Percentiles rank a stretch among this genome's conserved stretches.
phyloP scores from a whole-genome alignment of 495 filamentous ascomycete genomes.

The Aspergillus baeticus region DNA sequence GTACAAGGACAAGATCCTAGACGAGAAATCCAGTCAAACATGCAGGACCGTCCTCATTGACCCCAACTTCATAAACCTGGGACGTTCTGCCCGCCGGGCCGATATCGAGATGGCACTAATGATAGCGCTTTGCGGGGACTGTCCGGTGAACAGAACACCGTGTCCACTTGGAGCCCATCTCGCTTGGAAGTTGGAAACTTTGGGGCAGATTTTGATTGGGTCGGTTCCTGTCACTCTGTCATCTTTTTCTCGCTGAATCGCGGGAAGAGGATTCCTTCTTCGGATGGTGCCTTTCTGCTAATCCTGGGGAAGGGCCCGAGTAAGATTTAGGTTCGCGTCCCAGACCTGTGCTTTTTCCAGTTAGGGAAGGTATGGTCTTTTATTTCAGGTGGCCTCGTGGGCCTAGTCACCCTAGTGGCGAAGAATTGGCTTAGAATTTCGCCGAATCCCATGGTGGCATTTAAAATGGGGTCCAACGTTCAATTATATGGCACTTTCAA shows the following conservation, averaged over 20 bases:
- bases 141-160: conserved; percentile 12
- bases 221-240: no score
- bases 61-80: not conserved
- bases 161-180: conserved; percentile 7
- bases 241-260: not conserved
- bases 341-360: not conserved
- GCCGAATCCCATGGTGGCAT: not conserved
- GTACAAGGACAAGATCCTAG: not conserved
- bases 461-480: not conserved
- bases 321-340: not conserved
- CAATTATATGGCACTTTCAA: not conserved
- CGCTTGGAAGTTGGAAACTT: not conserved
- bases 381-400: not conserved
- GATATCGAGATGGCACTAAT: conserved; percentile 10
- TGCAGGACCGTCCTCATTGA: not conserved
- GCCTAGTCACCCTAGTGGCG: not conserved
- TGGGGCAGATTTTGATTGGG: no score
- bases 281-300: conserved; percentile 1
- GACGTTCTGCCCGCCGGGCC: not conserved
- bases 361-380: not conserved
- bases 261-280: not conserved
- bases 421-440: not conserved
- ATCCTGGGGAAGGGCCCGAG: conserved; percentile 6
- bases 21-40: not conserved
- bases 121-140: conserved; percentile 19